Base-by-base conservation (phyloP, 768 basidiomycete species). In the Hypsizygus marmoreus region DNA sequence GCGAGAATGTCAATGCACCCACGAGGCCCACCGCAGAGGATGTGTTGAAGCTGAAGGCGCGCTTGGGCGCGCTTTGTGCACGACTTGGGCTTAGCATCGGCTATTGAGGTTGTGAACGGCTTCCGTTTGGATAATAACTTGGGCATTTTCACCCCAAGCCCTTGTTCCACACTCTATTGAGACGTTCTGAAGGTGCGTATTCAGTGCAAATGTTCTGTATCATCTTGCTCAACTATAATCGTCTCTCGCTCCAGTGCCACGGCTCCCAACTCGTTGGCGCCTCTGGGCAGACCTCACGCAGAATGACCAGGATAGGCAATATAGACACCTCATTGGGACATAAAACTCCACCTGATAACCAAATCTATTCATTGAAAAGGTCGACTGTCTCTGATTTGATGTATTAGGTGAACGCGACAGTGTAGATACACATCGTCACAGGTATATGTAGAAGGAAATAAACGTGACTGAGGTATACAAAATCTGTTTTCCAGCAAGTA, bases 11-110 rank as follows among this genome's bases (percentile, higher is more conserved):
- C 5, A 30, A 45, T 41, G 38, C 53, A 39, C 37, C 53, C 6
- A 55, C 45, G 36, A 49, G 71, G 40, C 72, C 66, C 3, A 73
- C 69, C 4, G 55, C 61, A 37, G 70, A 74, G 16, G 75, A 79
- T 40, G 60, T 82, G 4, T 49, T 58, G 9, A 51, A 50, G 6
- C 51, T 80, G 53, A 74, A 68, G 50, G 57, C 58, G 23, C 66
- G 71, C 30, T 54, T 78, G 14, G 52, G 52, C 12, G 35, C 45
- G 2, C 57, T 80, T 43, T 55, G 54, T 26, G 38, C 30, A 25
- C 59, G 50, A 32, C 58, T 78, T 34, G 68, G 63, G 8, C 45
- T 79, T 23, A 46, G 42, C 11, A 43, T 64, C 23, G 47, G 62
- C 22, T 58, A 49, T 52, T 66, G 36, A 51, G 20, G 10, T 25